These are phyloP conservation scores for Pezicula carpinea DNA, from an alignment of 2,329 filamentous ascomycete genomes.

Conservation along the genomic window DNA sequence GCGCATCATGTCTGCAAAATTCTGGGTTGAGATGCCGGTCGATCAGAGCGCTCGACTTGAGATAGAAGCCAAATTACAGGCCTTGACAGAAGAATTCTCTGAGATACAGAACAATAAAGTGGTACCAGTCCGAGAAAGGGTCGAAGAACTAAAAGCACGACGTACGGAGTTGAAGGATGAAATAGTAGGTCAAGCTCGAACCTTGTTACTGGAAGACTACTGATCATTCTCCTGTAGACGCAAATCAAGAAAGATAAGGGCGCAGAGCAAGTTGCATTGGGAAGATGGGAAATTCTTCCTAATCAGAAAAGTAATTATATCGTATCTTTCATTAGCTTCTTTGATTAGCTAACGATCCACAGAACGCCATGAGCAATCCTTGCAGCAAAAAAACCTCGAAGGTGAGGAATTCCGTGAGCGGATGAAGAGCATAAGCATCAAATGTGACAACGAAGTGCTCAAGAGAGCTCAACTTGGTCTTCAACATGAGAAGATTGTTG, in stretches of 20 bases:
- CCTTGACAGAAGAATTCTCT: slow-evolving; percentile 16
- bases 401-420: slow-evolving; percentile 32
- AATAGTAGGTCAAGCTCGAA: slow-evolving; percentile 32
- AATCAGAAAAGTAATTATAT: slow-evolving; percentile 61
- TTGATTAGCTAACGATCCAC: slow-evolving; percentile 22
- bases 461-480: slow-evolving; percentile 51
- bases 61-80: slow-evolving; percentile 47
- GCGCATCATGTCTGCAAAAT: slow-evolving; percentile 53
- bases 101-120: slow-evolving; percentile 24
- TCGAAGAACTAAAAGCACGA: slow-evolving; percentile 34
- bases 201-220: neutral
- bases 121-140: slow-evolving; percentile 11
- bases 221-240: slow-evolving; percentile 33
- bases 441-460: slow-evolving; percentile 51
- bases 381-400: slow-evolving; percentile 31
- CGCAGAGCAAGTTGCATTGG: slow-evolving; percentile 60
- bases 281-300: slow-evolving; percentile 62
- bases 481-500: slow-evolving; percentile 53
- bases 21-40: slow-evolving; percentile 75
- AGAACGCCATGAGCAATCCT: slow-evolving; percentile 30
- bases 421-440: slow-evolving; percentile 45
- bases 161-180: slow-evolving; percentile 28
- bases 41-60: slow-evolving; percentile 61
- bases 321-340: neutral
- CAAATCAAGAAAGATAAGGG: slow-evolving; percentile 58